Evolutionary conservation across 1,139 yeast species (phyloP), one percentile per base, ranked within the genome.

Genomic region (Lodderomyces pseudojiufengensis): DNA sequence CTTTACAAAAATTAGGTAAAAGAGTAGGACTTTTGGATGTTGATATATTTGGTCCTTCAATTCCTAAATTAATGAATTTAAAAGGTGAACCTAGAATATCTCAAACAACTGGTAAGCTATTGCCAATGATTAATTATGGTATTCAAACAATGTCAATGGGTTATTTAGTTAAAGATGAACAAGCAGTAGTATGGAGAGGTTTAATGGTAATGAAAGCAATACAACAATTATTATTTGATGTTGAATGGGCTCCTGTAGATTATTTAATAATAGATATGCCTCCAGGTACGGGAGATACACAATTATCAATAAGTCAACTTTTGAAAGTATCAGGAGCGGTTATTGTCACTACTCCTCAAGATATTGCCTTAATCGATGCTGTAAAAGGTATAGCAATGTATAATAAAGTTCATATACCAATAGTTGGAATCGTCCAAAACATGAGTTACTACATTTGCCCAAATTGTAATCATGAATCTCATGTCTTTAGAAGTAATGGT

Each of bases 211-310:
- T 84, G 78, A 86, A 86, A 54, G 95, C 95, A 0, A 57, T 86
- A 21, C 88, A 86, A 47, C 95, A 86, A 51, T 65, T 86, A 13
- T 56, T 86, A 14, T 85, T 83, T 48, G 95, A 86, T 38, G 95
- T 86, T 1, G 73, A 79, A 36, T 86, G 95, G 95, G 71, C 76
- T 7, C 56, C 63, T n/a, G 57, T 85, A 35, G 95, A 86, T 54
- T 71, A 78, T 21, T 63, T 86, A 36, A 80, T 86, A 1, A 65
- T 86, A 12, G 95, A 86, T 49, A 76, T 86, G 85, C 95, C 95
- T 1, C 95, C 95, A 0, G 95, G 95, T 3, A 86, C 95, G 0
- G 95, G 95, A 9, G 95, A 86, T 51, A 84, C 87, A 1, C 95
- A 86, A 50, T 65, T 86, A 39, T 84, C 95, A 0, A 70, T 87